phyloP scores from a whole-genome alignment of 2,329 filamentous ascomycete species.

The Alternaria sp. region DNA sequence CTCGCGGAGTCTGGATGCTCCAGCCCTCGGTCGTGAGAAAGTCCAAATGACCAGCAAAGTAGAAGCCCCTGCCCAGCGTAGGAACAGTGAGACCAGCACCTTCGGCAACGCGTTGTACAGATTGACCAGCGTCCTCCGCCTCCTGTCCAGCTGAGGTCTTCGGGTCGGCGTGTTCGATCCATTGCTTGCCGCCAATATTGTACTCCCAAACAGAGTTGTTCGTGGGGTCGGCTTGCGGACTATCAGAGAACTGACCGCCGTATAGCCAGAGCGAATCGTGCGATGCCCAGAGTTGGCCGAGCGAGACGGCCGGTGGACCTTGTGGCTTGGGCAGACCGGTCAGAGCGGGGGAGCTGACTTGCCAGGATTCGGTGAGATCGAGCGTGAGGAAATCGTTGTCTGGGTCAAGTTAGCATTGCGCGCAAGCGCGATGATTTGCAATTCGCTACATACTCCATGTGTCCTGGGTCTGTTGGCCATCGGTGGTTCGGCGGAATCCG shows the following conservation, averaged over 20 bases:
- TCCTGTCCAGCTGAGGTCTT: conserved; percentile 70
- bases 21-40: conserved; percentile 70
- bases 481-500: conserved; percentile 71
- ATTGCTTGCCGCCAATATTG: conserved; percentile 65
- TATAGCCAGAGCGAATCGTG: conserved; percentile 76
- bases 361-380: conserved; percentile 78
- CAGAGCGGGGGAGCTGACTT: conserved; percentile 69
- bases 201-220: conserved; percentile 76
- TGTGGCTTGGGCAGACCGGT: conserved; percentile 70
- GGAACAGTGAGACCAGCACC: conserved; percentile 76
- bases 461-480: conserved; percentile 66
- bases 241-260: conserved; percentile 76
- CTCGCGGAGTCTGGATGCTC: conserved; percentile 69
- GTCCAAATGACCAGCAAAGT: conserved; percentile 81
- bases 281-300: conserved; percentile 81
- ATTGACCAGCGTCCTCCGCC: conserved; percentile 63
- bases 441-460: conserved; percentile 71
- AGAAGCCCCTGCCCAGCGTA: conserved; percentile 75
- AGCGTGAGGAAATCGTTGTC: conserved; percentile 74
- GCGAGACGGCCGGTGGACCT: conserved; percentile 74
- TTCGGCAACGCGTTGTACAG: conserved; percentile 75
- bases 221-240: conserved; percentile 64
- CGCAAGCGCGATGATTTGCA: not conserved
- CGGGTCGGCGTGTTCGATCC: conserved; percentile 70
- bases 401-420: conserved; percentile 19